phyloP scores from a whole-genome alignment of 345 rosid species.

The Melastoma malabathricum region DNA sequence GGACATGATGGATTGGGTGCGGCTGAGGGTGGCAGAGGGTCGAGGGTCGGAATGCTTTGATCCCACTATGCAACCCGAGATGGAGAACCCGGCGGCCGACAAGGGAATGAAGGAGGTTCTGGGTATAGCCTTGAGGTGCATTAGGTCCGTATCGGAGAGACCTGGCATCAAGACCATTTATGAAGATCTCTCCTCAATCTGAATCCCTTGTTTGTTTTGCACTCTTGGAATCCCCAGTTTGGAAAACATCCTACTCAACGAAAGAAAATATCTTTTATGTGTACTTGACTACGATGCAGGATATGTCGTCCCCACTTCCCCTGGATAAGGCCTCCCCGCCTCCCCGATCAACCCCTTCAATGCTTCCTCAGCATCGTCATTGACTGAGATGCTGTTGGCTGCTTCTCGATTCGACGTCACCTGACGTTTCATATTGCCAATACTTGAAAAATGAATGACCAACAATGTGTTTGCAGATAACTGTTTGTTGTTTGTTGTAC shows the following conservation, averaged over 20 bases:
- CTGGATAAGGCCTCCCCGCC: slow-evolving; percentile 27
- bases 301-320: slow-evolving; percentile 29
- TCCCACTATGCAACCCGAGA: slow-evolving; percentile 36
- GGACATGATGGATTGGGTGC: slow-evolving; percentile 78
- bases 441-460: not conserved
- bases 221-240: too few species aligned
- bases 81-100: slow-evolving; percentile 42
- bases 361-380: slow-evolving; percentile 19
- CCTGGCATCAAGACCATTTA: slow-evolving; percentile 93
- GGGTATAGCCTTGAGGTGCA: slow-evolving; percentile 66
- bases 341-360: slow-evolving; percentile 17
- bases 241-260: too few species aligned
- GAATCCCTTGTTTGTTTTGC: slow-evolving; percentile 2
- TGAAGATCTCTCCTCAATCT: slow-evolving; percentile 93
- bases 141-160: slow-evolving; percentile 74
- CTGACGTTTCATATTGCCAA: slow-evolving; percentile 7
- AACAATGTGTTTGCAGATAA: too few species aligned
- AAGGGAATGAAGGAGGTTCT: slow-evolving; percentile 92
- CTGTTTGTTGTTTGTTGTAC: slow-evolving; percentile 6
- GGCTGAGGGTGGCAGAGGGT: slow-evolving; percentile 53
- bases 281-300: slow-evolving; percentile 25
- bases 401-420: slow-evolving; percentile 41
- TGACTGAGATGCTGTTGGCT: slow-evolving; percentile 9
- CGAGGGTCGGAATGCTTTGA: slow-evolving; percentile 62
- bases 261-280: too few species aligned